Evolutionary conservation across 2,329 filamentous ascomycete species (phyloP).

Genomic region (Elsinoe ampelina): DNA sequence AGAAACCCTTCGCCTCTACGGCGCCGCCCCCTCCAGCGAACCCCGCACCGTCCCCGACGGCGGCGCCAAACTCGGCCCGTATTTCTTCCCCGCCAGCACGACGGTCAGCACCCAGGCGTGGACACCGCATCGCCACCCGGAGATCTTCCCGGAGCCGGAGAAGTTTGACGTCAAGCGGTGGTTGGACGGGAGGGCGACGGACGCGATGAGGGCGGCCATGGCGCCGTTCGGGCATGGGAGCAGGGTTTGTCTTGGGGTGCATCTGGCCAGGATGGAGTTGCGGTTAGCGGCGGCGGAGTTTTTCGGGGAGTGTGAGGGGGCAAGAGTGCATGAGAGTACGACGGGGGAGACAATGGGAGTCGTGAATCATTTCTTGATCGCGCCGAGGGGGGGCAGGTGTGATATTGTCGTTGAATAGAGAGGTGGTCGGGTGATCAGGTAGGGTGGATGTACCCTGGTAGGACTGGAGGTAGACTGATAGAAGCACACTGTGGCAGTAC

Average conservation of each 20-base stretch:
- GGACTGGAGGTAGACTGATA: no score
- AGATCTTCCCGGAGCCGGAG: slow-evolving; percentile 20
- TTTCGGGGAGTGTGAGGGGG: slow-evolving; percentile 20
- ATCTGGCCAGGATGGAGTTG: slow-evolving; percentile 26
- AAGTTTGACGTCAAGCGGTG: slow-evolving; percentile 20
- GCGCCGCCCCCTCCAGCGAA: slow-evolving; percentile 24
- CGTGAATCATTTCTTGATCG: slow-evolving; percentile 27
- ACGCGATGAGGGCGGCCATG: slow-evolving; percentile 20
- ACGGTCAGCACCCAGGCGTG: slow-evolving; percentile 24
- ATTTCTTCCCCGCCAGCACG: slow-evolving; percentile 21
- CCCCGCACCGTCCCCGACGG: slow-evolving; percentile 22
- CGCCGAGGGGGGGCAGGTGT: slow-evolving; percentile 23
- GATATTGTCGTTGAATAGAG: slow-evolving; percentile 19
- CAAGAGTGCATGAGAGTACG: slow-evolving; percentile 18
- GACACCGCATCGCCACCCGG: slow-evolving; percentile 22
- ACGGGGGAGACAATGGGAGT: slow-evolving; percentile 24
- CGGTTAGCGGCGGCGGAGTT: slow-evolving; percentile 22
- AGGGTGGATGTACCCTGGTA: no score
- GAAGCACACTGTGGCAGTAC: no score
- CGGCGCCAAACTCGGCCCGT: slow-evolving; percentile 19
- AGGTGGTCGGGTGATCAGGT: not conserved
- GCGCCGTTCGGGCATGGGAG: slow-evolving; percentile 24
- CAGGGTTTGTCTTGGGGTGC: slow-evolving; percentile 23
- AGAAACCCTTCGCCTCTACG: slow-evolving; percentile 27
- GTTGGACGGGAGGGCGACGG: slow-evolving; percentile 15